Evolutionary conservation across 2,329 filamentous ascomycete genomes (phyloP).

Genomic region (Ceratocystis eucalypticola): DNA sequence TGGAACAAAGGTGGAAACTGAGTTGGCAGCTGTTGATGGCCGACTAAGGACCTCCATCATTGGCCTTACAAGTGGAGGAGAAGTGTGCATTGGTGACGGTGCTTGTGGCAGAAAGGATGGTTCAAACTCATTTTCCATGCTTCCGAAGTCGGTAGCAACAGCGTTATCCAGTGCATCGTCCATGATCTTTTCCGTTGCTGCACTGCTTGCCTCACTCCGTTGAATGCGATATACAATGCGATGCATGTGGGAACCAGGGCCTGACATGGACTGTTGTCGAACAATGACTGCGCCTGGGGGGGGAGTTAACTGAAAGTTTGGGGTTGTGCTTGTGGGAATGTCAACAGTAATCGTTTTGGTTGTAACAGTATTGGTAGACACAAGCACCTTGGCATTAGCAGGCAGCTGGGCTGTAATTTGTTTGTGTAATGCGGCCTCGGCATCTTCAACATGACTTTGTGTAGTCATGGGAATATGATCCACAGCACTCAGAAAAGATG

Average conservation of each 20-base stretch:
- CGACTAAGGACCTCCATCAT: constrained; percentile 14
- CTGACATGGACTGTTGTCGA: constrained; percentile 30
- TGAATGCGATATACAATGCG: constrained; percentile 47
- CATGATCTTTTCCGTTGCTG: constrained; percentile 28
- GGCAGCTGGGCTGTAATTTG: constrained; percentile 43
- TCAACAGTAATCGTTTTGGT: constrained; percentile 53
- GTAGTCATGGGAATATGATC: constrained; percentile 11
- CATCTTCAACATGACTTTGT: constrained; percentile 14
- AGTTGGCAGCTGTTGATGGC: constrained; percentile 1
- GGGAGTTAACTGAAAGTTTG: constrained; percentile 35
- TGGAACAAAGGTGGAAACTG: constrained; percentile 10
- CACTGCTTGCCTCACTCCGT: constrained; percentile 36
- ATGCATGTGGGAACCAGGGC: constrained; percentile 20
- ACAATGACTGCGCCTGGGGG: constrained; percentile 47
- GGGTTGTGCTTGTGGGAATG: constrained; percentile 34
- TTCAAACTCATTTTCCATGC: constrained; percentile 15
- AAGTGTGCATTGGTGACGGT: background rate
- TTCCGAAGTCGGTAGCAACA: background rate
- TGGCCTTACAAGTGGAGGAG: constrained; percentile 10
- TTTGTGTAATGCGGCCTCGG: constrained; percentile 33
- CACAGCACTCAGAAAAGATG: background rate
- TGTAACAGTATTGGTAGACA: constrained; percentile 45
- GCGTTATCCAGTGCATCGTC: background rate
- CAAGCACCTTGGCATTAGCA: constrained; percentile 43
- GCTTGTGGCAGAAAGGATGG: constrained; percentile 7